Conservation (phyloP, 2,329 filamentous ascomycete species). For the Talaromyces pinophilus region DNA sequence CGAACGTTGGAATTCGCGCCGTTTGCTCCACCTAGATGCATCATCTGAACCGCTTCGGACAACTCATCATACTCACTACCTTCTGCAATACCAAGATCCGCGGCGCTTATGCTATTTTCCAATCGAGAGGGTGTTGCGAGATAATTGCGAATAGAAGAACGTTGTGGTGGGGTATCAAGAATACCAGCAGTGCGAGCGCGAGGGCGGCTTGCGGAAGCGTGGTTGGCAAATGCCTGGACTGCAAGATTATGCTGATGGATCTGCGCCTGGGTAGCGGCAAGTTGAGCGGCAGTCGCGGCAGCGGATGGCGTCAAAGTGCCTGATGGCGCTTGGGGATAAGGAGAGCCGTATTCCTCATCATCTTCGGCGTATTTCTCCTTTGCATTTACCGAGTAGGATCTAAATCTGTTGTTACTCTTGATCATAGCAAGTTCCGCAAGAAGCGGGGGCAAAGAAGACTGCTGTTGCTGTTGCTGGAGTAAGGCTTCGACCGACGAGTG, state of each 20-base stretch:
- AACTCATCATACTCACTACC: slow-evolving; percentile 78
- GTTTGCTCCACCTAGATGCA: slow-evolving; percentile 60
- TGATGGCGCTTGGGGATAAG: slow-evolving; percentile 59
- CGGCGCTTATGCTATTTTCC: slow-evolving; percentile 72
- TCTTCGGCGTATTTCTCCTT: slow-evolving; percentile 95
- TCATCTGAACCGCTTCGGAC: slow-evolving; percentile 76
- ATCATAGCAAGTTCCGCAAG: slow-evolving; percentile 74
- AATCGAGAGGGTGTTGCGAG: slow-evolving; percentile 74
- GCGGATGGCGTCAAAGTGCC: slow-evolving; percentile 62
- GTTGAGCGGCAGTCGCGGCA: slow-evolving; percentile 58
- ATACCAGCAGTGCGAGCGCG: slow-evolving; percentile 90
- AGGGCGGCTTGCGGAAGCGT: slow-evolving; percentile 77
- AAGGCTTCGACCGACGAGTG: slow-evolving; percentile 57
- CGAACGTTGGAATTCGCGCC: slow-evolving; percentile 62
- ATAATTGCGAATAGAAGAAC: slow-evolving; percentile 68
- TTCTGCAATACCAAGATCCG: slow-evolving; percentile 73
- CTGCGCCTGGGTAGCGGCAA: slow-evolving; percentile 62
- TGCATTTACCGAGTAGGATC: slow-evolving; percentile 97
- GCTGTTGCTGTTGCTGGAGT: slow-evolving; percentile 50
- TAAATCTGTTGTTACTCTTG: slow-evolving; percentile 81
- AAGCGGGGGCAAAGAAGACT: slow-evolving; percentile 60
- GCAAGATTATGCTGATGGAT: slow-evolving; percentile 92
- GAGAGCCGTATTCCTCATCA: slow-evolving; percentile 71
- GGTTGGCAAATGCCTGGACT: slow-evolving; percentile 86
- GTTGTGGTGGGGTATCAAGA: slow-evolving; percentile 72